Conservation (phyloP, 2,329 filamentous ascomycete species). For the Ceratocystis albifundus region DNA sequence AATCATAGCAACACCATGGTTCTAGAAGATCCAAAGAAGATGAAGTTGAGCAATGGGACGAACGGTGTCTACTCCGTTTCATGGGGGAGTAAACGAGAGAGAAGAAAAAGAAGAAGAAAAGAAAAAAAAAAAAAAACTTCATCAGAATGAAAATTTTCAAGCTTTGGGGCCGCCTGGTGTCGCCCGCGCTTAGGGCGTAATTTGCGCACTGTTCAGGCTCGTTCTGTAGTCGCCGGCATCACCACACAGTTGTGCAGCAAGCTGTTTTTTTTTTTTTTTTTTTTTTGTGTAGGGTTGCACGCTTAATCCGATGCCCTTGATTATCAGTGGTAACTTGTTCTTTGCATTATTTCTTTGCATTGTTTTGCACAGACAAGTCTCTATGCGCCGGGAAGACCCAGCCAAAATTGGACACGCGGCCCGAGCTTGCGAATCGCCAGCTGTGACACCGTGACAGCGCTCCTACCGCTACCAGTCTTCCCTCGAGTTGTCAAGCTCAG, state of each 20-base stretch:
- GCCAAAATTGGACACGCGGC: slow-evolving; percentile 7
- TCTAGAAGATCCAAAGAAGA: neutral
- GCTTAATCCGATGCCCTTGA: too few relatives aligned
- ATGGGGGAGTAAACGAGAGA: neutral
- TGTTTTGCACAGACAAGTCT: neutral
- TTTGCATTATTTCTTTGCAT: neutral
- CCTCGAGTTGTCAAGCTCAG: slow-evolving; percentile 1
- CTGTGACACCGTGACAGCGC: slow-evolving; percentile 9
- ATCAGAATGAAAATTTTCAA: neutral
- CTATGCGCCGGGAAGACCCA: neutral
- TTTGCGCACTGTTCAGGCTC: slow-evolving; percentile 3
- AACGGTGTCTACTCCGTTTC: too few relatives aligned
- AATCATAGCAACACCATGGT: accelerated
- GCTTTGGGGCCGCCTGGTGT: slow-evolving; percentile 5
- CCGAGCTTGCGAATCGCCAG: slow-evolving; percentile 8
- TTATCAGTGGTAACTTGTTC: neutral
- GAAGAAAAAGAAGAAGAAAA: neutral
- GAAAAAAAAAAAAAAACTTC: neutral
- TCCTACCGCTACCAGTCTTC: slow-evolving; percentile 5
- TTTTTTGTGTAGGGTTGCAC: neutral
- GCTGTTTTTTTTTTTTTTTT: too few relatives aligned
- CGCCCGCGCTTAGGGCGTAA: neutral
- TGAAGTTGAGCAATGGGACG: neutral
- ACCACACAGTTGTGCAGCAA: too few relatives aligned
- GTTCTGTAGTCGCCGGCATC: too few relatives aligned